phyloP scores from a whole-genome alignment of 306 rosid species.

The Mimosa bimucronata region DNA sequence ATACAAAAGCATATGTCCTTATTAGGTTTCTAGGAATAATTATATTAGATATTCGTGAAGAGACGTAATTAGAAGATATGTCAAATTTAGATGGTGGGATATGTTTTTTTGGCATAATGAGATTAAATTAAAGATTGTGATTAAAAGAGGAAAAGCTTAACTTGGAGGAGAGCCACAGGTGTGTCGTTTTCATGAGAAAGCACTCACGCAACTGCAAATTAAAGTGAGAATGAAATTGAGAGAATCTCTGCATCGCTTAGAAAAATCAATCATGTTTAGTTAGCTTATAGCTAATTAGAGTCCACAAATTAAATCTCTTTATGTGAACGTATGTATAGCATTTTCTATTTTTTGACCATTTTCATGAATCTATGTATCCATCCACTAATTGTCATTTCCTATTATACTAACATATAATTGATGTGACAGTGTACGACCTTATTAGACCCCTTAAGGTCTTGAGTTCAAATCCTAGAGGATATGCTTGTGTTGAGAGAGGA shows the following conservation, averaged over 20 bases:
- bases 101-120: background rate
- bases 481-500: too few species aligned
- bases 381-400: background rate
- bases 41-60: background rate
- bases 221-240: slow-evolving; percentile 1
- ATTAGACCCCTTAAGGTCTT: too few species aligned
- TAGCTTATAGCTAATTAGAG: background rate
- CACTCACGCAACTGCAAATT: slow-evolving; percentile 59
- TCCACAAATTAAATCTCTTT: background rate
- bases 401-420: too few species aligned
- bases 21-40: background rate
- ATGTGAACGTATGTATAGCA: background rate
- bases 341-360: background rate
- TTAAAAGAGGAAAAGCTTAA: background rate
- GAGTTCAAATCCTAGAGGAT: too few species aligned
- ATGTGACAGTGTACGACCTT: too few species aligned
- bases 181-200: slow-evolving; percentile 45
- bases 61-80: background rate
- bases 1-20: background rate
- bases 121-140: background rate
- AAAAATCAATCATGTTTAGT: background rate
- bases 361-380: background rate
- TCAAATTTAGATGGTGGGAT: background rate
- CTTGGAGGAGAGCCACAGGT: background rate
- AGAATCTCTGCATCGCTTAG: background rate